A percentile compares a stretch with the other conserved stretches of the same genome.
Evolutionary conservation across 2,329 filamentous ascomycete species (phyloP).

Genomic region (Pseudogymnoascus sp.): DNA sequence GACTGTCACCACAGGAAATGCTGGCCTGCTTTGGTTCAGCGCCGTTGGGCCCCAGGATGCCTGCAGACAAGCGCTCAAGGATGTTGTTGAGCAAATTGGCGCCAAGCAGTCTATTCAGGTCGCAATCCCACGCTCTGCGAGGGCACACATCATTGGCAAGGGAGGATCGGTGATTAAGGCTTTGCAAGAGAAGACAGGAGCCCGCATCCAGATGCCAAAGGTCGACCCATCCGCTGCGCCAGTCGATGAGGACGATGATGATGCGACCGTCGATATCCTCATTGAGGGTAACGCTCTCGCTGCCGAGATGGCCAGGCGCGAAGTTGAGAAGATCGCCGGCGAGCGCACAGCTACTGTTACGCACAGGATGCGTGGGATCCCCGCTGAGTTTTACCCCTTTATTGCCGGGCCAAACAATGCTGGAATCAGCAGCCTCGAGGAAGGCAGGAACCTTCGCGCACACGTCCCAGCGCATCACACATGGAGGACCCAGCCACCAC

Average conservation of each 20-base stretch:
- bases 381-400: constrained; percentile 92
- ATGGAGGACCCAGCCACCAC: constrained; percentile 62
- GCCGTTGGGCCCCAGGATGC: constrained; percentile 77
- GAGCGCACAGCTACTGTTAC: constrained; percentile 79
- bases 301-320: constrained; percentile 73
- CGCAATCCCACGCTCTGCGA: constrained; percentile 73
- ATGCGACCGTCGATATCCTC: constrained; percentile 74
- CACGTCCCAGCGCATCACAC: constrained; percentile 77
- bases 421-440: constrained; percentile 61
- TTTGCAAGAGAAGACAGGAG: constrained; percentile 83
- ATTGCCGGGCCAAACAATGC: constrained; percentile 74
- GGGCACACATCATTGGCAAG: constrained; percentile 88
- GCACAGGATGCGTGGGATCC: constrained; percentile 75
- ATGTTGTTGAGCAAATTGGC: constrained; percentile 82
- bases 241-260: constrained; percentile 65
- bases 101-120: constrained; percentile 64
- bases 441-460: constrained; percentile 69
- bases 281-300: constrained; percentile 90
- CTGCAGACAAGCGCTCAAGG: constrained; percentile 81
- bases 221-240: constrained; percentile 54
- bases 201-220: constrained; percentile 83
- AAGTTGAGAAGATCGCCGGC: constrained; percentile 80
- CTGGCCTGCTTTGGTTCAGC: constrained; percentile 72
- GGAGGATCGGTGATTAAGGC: constrained; percentile 84
- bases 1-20: constrained; percentile 66